phyloP scores from a whole-genome alignment of 805 yeast genomes.

The Metschnikowia noctiluminum region DNA sequence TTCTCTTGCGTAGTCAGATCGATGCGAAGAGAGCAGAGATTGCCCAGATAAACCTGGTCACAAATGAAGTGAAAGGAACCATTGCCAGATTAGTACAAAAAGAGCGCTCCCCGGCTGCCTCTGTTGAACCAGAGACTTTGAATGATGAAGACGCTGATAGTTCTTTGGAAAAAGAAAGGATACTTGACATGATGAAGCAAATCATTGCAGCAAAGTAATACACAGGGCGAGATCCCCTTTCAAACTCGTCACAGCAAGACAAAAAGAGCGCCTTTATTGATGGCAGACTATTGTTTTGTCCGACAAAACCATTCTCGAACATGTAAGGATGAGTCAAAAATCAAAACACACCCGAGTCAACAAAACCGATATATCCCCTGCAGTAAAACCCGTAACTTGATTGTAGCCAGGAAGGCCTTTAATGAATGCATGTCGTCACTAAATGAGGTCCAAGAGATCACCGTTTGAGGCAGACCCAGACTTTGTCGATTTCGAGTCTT shows the following conservation, averaged over 20 bases:
- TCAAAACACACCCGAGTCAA: too few relatives aligned
- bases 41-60: conserved; percentile 38
- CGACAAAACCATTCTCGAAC: too few relatives aligned
- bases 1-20: conserved; percentile 68
- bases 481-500: conserved; percentile 3
- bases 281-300: too few relatives aligned
- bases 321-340: too few relatives aligned
- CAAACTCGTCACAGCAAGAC: too few relatives aligned
- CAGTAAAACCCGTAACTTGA: too few relatives aligned
- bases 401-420: too few relatives aligned
- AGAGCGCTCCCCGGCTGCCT: neutral
- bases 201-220: neutral
- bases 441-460: conserved; percentile 40
- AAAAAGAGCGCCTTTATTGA: too few relatives aligned
- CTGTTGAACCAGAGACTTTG: neutral
- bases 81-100: conserved; percentile 22
- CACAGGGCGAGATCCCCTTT: neutral
- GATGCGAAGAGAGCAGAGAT: conserved; percentile 59
- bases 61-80: conserved; percentile 36
- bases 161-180: neutral
- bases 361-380: too few relatives aligned
- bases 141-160: neutral
- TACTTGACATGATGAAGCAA: neutral
- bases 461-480: neutral
- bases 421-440: neutral